Conservation (phyloP, 1,284 basidiomycete species). For the Cryptococcus hybrid region DNA sequence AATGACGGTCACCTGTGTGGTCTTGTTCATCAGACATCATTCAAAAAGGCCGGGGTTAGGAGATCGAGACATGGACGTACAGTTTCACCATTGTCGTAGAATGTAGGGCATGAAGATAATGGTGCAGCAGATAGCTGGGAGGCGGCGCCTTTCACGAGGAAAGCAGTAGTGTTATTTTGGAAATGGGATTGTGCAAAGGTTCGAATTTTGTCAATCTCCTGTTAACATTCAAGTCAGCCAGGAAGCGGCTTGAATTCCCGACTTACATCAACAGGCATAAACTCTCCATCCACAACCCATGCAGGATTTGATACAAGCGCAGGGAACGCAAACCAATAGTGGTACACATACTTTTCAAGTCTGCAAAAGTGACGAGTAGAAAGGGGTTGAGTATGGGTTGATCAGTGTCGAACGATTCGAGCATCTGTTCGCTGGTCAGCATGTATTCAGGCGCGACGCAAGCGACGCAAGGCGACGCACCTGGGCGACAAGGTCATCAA, state of each 20-base stretch:
- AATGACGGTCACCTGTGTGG: conserved; percentile 53
- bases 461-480: conserved; percentile 13
- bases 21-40: neutral
- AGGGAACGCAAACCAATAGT: conserved; percentile 98
- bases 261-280: conserved; percentile 15
- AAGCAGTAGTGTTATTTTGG: conserved; percentile 1
- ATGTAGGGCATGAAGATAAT: conserved; percentile 59
- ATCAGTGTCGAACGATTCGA: conserved; percentile 29
- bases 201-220: conserved; percentile 25
- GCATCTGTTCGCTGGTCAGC: conserved; percentile 24
- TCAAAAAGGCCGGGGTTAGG: neutral
- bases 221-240: neutral
- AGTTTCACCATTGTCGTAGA: conserved; percentile 54
- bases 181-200: conserved; percentile 6
- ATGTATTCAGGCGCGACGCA: no score
- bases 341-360: conserved; percentile 98
- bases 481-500: conserved; percentile 66
- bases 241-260: neutral
- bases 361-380: conserved; percentile 87
- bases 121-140: conserved; percentile 52
- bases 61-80: conserved; percentile 38
- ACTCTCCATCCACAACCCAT: conserved; percentile 65
- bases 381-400: conserved; percentile 65
- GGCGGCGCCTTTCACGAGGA: conserved; percentile 21
- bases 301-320: conserved; percentile 81